phyloP scores from a whole-genome alignment of 192 early-diverging fungal species.

The Allomyces macrogynus region DNA sequence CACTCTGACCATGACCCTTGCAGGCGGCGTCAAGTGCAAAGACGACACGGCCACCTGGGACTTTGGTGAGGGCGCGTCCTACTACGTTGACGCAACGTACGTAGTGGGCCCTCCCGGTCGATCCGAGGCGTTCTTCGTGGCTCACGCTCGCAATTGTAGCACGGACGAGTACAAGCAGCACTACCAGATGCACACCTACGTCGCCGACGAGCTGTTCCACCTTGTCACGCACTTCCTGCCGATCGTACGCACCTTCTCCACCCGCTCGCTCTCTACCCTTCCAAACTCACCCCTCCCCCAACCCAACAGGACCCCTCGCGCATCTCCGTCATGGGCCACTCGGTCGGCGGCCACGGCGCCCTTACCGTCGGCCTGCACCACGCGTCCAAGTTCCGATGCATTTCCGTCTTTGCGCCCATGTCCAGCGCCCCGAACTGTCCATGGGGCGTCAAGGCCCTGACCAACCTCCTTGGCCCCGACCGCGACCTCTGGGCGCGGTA shows the following conservation, averaged over 20 bases:
- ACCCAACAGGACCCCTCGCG: conserved; percentile 22
- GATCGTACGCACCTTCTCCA: conserved; percentile 21
- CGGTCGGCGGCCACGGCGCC: conserved; percentile 82
- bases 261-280: background rate
- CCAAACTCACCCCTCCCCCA: background rate
- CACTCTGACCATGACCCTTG: background rate
- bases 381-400: conserved; percentile 38
- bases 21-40: conserved; percentile 26
- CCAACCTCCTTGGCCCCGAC: conserved; percentile 41
- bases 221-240: conserved; percentile 31
- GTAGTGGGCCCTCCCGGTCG: too few relatives aligned
- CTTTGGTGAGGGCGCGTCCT: conserved; percentile 41
- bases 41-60: conserved; percentile 52
- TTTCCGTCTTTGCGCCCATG: conserved; percentile 70
- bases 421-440: conserved; percentile 41
- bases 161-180: conserved; percentile 51
- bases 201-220: conserved; percentile 47
- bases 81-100: conserved; percentile 16
- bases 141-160: conserved; percentile 11
- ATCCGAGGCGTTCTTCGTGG: too few relatives aligned
- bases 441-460: conserved; percentile 68
- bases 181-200: conserved; percentile 72
- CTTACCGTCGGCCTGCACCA: conserved; percentile 54
- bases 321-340: conserved; percentile 47
- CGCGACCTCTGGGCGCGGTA: conserved; percentile 41